Percentiles rank a stretch among this genome's conserved stretches.
phyloP scores from a whole-genome alignment of 495 filamentous ascomycete species.

The Clohesyomyces aquaticus region DNA sequence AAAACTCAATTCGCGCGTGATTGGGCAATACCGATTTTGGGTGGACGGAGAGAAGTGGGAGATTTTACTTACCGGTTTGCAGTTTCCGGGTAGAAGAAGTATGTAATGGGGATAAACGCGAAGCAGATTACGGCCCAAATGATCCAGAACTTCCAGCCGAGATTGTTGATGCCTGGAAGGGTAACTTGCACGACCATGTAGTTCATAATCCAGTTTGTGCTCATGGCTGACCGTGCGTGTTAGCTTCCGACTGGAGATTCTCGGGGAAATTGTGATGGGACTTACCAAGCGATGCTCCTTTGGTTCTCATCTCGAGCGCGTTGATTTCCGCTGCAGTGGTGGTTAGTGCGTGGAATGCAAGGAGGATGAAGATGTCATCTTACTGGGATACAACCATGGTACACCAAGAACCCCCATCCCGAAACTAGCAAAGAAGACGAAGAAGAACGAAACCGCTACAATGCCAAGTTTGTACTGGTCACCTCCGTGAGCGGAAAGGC shows the following conservation, averaged over 20 bases:
- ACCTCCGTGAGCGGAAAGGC: conserved; percentile 37
- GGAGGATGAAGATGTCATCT: background rate
- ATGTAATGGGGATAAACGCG: conserved; percentile 44
- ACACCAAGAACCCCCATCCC: conserved; percentile 46
- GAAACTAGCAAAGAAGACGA: conserved; percentile 42
- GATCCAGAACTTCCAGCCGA: conserved; percentile 46
- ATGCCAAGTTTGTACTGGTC: conserved; percentile 41
- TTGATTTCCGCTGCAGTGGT: conserved; percentile 35
- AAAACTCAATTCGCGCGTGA: too few relatives aligned
- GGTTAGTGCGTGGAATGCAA: background rate
- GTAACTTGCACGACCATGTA: conserved; percentile 43
- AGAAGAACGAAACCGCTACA: conserved; percentile 43
- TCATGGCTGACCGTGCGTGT: conserved; percentile 27
- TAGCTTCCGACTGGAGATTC: background rate
- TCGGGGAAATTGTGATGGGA: conserved; percentile 10
- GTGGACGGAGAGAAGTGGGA: background rate
- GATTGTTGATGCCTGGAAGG: conserved; percentile 43
- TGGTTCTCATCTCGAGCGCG: conserved; percentile 44
- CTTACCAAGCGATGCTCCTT: conserved; percentile 42
- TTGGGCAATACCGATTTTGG: background rate
- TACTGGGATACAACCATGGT: conserved; percentile 44
- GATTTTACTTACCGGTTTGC: conserved; percentile 36
- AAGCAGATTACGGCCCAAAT: conserved; percentile 44
- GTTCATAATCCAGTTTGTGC: conserved; percentile 41
- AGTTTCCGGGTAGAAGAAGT: conserved; percentile 48